Evolutionary conservation across 2,329 filamentous ascomycete species (phyloP).

Genomic region (Hortaea sp.): DNA sequence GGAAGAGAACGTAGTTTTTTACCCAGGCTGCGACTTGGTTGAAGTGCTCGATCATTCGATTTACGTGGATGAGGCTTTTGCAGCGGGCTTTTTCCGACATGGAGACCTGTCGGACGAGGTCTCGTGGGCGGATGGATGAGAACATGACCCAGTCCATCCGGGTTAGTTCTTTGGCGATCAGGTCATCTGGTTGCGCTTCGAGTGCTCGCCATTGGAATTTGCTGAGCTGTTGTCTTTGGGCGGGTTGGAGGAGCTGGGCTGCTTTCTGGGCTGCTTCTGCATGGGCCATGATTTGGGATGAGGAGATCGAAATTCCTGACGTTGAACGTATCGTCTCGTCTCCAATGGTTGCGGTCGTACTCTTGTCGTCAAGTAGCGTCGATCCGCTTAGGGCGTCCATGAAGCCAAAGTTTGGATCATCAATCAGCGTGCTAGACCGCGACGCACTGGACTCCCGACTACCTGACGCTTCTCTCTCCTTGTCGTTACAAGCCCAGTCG

Average conservation of each 20-base stretch:
- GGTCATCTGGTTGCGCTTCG: slow-evolving; percentile 75
- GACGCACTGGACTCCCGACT: slow-evolving; percentile 26
- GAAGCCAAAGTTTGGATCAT: slow-evolving; percentile 22
- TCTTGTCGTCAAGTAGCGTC: slow-evolving; percentile 17
- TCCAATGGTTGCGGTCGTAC: slow-evolving; percentile 4
- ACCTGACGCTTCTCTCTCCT: slow-evolving; percentile 35
- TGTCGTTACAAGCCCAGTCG: slow-evolving; percentile 80
- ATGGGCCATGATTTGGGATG: slow-evolving; percentile 48
- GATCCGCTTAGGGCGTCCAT: slow-evolving; percentile 20
- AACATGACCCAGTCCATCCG: slow-evolving; percentile 98
- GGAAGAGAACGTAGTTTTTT: slow-evolving; percentile 54
- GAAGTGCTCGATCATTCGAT: slow-evolving; percentile 82
- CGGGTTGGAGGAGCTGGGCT: slow-evolving; percentile 61
- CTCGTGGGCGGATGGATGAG: slow-evolving; percentile 82
- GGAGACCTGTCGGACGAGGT: slow-evolving; percentile 84
- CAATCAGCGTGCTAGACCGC: slow-evolving; percentile 24
- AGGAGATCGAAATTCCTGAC: slow-evolving; percentile 17
- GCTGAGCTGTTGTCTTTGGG: slow-evolving; percentile 58
- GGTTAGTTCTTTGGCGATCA: slow-evolving; percentile 83
- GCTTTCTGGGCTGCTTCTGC: slow-evolving; percentile 74
- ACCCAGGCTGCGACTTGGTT: slow-evolving; percentile 50
- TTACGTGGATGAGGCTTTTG: slow-evolving; percentile 73
- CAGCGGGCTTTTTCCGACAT: slow-evolving; percentile 42
- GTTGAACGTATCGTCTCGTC: slow-evolving; percentile 9
- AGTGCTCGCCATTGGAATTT: slow-evolving; percentile 85